These are phyloP conservation scores for Penicillium steckii DNA, from an alignment of 495 filamentous ascomycete genomes.

Conservation along the genomic window DNA sequence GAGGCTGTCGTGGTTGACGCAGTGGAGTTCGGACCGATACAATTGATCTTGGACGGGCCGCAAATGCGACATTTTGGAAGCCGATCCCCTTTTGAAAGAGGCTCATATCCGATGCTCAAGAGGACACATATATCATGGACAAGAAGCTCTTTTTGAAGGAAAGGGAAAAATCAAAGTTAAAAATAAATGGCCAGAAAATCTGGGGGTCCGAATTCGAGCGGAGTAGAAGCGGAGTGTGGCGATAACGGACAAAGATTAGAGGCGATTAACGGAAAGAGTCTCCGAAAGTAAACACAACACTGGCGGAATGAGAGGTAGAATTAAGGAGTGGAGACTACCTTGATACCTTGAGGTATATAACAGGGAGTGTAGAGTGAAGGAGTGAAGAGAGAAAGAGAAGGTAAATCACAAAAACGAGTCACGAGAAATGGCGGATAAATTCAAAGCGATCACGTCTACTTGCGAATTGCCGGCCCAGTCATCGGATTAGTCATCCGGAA, in stretches of 20 bases:
- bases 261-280: constrained; percentile 10
- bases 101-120: constrained; percentile 17
- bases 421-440: background rate
- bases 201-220: background rate
- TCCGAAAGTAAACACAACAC: background rate
- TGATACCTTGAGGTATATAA: background rate
- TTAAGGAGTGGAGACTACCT: too few relatives aligned
- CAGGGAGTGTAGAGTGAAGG: background rate
- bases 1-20: constrained; percentile 26
- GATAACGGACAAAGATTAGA: constrained; percentile 16
- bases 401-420: background rate
- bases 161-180: background rate
- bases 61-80: constrained; percentile 9
- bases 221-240: constrained; percentile 14
- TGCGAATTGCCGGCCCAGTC: background rate
- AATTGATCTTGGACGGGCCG: constrained; percentile 20
- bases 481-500: background rate
- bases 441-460: background rate
- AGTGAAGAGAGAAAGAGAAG: background rate
- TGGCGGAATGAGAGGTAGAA: too few relatives aligned
- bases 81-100: constrained; percentile 18
- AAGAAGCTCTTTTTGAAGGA: background rate
- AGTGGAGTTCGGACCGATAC: constrained; percentile 17
- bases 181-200: background rate
- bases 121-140: constrained; percentile 2